Evolutionary conservation across 768 basidiomycete genomes (phyloP).

Genomic region (Lactifluus subvellereus): DNA sequence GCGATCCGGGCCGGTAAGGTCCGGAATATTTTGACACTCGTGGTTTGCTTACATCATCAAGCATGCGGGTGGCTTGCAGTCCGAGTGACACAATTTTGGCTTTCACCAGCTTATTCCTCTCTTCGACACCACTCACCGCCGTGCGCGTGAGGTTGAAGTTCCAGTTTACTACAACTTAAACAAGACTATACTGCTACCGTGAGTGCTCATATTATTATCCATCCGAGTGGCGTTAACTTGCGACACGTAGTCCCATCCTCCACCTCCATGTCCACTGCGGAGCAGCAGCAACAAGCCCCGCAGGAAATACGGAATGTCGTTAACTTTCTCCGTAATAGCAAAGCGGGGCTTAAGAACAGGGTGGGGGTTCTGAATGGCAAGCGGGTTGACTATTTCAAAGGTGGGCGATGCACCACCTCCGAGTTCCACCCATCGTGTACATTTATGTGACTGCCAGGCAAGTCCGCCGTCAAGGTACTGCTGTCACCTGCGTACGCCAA

Average conservation of each 20-base stretch:
- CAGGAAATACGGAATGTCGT: slow-evolving; percentile 77
- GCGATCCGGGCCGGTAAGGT: too few species aligned
- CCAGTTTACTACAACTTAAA: not conserved
- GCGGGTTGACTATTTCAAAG: slow-evolving; percentile 97
- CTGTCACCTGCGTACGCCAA: slow-evolving; percentile 90
- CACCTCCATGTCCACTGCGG: slow-evolving; percentile 39
- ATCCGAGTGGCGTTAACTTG: not conserved
- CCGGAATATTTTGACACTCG: too few species aligned
- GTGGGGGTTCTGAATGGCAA: slow-evolving; percentile 92
- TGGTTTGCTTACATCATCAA: slow-evolving; percentile 3
- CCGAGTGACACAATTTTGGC: slow-evolving; percentile 1
- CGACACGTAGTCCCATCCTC: not conserved
- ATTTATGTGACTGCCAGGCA: slow-evolving; percentile 48
- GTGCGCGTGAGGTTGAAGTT: not conserved
- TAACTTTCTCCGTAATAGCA: slow-evolving; percentile 80
- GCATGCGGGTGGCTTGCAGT: not conserved
- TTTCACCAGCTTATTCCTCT: slow-evolving; percentile 8
- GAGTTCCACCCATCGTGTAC: slow-evolving; percentile 10
- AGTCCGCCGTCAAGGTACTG: slow-evolving; percentile 87
- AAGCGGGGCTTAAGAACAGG: slow-evolving; percentile 81
- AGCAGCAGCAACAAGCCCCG: slow-evolving; percentile 77
- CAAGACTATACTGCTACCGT: not conserved
- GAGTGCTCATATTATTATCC: not conserved
- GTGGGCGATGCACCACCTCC: slow-evolving; percentile 38
- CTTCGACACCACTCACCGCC: slow-evolving; percentile 12